Evolutionary conservation across 192 early-diverging fungal genomes (phyloP), one percentile per base, ranked within the genome.

Genomic region (Coemansia interrupta): DNA sequence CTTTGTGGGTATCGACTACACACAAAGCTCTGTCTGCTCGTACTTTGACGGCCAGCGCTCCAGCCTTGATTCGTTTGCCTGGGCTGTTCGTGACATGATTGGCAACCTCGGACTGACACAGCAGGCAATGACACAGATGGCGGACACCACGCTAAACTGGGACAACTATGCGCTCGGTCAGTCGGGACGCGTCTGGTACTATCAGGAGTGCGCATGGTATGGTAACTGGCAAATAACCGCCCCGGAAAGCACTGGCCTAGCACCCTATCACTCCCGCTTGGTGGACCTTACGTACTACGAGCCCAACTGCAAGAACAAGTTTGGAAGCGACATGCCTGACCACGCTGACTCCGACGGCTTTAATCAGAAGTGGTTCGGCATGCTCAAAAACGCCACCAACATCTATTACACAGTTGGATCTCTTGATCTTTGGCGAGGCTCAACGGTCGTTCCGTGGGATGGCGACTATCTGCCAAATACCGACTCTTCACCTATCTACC

Each of bases 121-220:
- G 8, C 22, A 48, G n/a, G 24, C 38, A 18, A 28, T 70, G 40
- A 49, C 52, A 4, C 62, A 66, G 51, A 62, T 61, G 40, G 67
- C 56, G 10, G 53, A 76, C 48, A 76, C 73, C 2, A 63, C 52
- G 13, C 55, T 63, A 20, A 56, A 56, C 36, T 50, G 56, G 23
- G 57, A 58, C 45, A 66, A 76, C 56, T 70, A 76, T 46, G 56
- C 73, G 2, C 53, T 70, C 29, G 67, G 63, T 2, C 73, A 76
- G 59, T 17, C 24, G 0, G 55, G 72, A 43, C 70, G 53, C 41
- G 58, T 72, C 55, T 83, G 80, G 80, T 73, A 71, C 29, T 89
- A 81, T 50, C 87, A 86, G 46, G 71, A 60, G 17, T 89, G 87
- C 47, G 84, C 75, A 49, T 84, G 86, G 69, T 81, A 83, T 24